Conservation (phyloP, 495 filamentous ascomycete species). For the Neohortaea acidophila region DNA sequence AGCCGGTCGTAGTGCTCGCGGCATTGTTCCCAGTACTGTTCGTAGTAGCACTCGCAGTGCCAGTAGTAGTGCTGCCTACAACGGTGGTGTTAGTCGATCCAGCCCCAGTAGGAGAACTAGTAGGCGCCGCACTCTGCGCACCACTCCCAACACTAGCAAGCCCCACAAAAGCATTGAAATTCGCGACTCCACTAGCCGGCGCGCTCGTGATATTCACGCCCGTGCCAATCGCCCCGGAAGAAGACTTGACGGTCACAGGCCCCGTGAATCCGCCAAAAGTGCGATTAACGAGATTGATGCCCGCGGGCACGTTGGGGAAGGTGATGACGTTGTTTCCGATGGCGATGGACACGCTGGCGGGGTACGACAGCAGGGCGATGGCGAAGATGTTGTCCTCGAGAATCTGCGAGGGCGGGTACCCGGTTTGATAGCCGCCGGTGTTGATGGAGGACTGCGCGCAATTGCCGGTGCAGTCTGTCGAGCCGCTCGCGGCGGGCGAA, state of each 20-base stretch:
- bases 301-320: conserved; percentile 28
- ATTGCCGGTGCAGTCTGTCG: conserved; percentile 29
- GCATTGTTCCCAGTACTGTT: too few relatives aligned
- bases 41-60: too few relatives aligned
- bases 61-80: too few relatives aligned
- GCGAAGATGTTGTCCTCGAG: conserved; percentile 34
- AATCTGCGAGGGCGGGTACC: conserved; percentile 2
- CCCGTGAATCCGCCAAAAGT: conserved; percentile 37
- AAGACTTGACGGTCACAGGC: conserved; percentile 35
- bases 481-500: conserved; percentile 26
- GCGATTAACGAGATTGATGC: conserved; percentile 38
- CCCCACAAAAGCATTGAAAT: conserved; percentile 32
- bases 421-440: background rate
- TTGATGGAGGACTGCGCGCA: conserved; percentile 4
- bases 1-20: too few relatives aligned
- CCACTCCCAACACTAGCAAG: too few relatives aligned
- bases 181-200: conserved; percentile 38
- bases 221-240: conserved; percentile 18
- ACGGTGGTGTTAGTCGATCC: too few relatives aligned
- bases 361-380: conserved; percentile 26
- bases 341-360: conserved; percentile 30
- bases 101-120: too few relatives aligned
- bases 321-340: conserved; percentile 34
- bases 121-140: too few relatives aligned
- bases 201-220: conserved; percentile 35